These are phyloP conservation scores for Phalaenopsis equestris DNA, from an alignment of 106 monocot species.

Conservation along the genomic window DNA sequence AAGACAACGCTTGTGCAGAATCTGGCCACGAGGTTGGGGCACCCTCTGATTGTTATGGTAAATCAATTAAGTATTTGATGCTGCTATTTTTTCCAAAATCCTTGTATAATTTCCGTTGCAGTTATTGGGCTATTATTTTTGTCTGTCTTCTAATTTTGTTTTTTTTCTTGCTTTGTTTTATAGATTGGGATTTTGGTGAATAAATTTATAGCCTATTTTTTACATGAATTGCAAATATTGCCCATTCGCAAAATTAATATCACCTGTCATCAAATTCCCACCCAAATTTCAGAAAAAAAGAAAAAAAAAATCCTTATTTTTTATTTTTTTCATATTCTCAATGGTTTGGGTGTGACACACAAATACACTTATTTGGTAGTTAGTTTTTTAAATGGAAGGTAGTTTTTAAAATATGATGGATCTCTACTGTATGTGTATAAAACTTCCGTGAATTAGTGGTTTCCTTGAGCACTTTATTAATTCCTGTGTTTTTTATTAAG, in stretches of 20 bases:
- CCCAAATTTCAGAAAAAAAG: too few relatives aligned
- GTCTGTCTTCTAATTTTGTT: not conserved
- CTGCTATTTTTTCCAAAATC: not conserved
- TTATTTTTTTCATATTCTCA: too few relatives aligned
- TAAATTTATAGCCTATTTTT: not conserved
- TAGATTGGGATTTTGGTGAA: not conserved
- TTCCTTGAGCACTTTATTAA: not conserved
- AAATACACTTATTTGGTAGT: too few relatives aligned
- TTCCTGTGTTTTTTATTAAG: not conserved
- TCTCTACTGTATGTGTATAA: too few relatives aligned
- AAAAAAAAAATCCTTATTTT: too few relatives aligned
- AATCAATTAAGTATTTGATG: not conserved
- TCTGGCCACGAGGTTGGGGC: slow-evolving; percentile 72
- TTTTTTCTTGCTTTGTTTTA: not conserved
- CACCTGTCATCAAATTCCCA: too few relatives aligned
- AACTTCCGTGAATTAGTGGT: too few relatives aligned
- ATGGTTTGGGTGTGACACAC: too few relatives aligned
- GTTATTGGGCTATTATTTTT: not conserved
- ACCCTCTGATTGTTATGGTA: slow-evolving; percentile 74
- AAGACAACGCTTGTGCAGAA: slow-evolving; percentile 95
- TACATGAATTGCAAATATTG: too few relatives aligned
- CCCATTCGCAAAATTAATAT: too few relatives aligned
- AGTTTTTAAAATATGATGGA: too few relatives aligned
- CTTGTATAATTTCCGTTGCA: not conserved
- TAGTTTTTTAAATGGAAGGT: too few relatives aligned